These are phyloP conservation scores for Diaporthe helianthi DNA, from an alignment of 2,329 filamentous ascomycete genomes.

Conservation along the genomic window DNA sequence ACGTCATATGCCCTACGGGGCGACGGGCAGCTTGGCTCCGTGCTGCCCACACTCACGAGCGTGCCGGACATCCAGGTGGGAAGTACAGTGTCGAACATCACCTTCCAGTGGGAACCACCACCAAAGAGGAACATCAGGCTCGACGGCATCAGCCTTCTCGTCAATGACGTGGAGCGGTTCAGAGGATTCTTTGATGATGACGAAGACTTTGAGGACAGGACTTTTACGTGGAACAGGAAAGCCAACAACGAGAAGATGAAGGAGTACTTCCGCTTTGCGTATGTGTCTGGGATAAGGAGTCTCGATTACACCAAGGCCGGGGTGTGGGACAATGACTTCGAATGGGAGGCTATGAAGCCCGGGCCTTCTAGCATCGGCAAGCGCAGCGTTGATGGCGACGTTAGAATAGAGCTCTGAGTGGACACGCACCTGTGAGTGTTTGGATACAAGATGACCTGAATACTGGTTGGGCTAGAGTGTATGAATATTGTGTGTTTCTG, in stretches of 20 bases:
- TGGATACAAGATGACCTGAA: neutral
- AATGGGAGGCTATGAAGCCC: constrained; percentile 70
- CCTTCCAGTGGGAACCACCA: constrained; percentile 61
- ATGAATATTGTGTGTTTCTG: neutral
- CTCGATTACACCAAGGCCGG: constrained; percentile 81
- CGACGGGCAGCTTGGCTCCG: constrained; percentile 68
- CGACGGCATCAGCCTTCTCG: constrained; percentile 79
- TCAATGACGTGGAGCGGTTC: constrained; percentile 86
- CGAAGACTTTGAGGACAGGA: constrained; percentile 46
- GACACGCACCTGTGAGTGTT: neutral
- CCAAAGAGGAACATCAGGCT: constrained; percentile 56
- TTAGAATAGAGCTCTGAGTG: constrained; percentile 29
- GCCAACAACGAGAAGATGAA: constrained; percentile 51
- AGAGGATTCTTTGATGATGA: constrained; percentile 72
- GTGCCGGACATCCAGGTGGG: constrained; percentile 55
- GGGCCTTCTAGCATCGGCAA: constrained; percentile 61
- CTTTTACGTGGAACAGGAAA: constrained; percentile 67
- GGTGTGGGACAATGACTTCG: constrained; percentile 68
- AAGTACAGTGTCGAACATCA: constrained; percentile 67
- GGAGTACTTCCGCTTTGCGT: constrained; percentile 82
- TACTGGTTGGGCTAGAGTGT: neutral
- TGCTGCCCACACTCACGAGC: constrained; percentile 61
- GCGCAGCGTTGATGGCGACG: constrained; percentile 35
- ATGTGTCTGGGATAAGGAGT: constrained; percentile 68
- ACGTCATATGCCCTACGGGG: constrained; percentile 76